Evolutionary conservation across 2,329 filamentous ascomycete genomes (phyloP).

Genomic region (Penicillium sp.): DNA sequence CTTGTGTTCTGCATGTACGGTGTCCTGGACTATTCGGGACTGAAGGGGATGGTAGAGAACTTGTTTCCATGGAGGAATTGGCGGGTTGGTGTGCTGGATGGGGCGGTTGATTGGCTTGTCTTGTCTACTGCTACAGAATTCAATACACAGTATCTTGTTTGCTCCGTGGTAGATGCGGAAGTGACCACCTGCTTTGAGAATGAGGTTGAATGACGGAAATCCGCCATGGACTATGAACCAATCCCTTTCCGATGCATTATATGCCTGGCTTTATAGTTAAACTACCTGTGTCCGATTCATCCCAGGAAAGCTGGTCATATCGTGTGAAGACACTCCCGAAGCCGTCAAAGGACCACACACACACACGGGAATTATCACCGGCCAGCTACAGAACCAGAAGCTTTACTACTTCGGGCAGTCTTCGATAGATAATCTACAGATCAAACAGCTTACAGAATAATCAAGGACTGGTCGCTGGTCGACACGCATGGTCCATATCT

Average conservation of each 20-base stretch:
- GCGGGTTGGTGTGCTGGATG: conserved; percentile 63
- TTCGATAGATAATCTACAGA: not conserved
- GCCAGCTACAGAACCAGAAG: not conserved
- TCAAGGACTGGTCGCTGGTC: not conserved
- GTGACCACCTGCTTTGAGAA: not conserved
- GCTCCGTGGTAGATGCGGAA: not conserved
- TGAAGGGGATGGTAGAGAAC: conserved; percentile 52
- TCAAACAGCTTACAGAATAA: no score
- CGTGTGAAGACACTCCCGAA: not conserved
- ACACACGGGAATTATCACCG: not conserved
- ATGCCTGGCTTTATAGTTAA: no score
- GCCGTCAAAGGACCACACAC: no score
- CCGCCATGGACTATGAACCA: no score
- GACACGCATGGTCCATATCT: not conserved
- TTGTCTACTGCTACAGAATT: no score
- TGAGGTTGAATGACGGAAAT: no score
- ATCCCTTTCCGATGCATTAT: no score
- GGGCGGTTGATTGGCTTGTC: conserved; percentile 31
- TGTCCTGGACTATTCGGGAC: conserved; percentile 57
- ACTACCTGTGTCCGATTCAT: not conserved
- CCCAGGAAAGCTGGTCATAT: not conserved
- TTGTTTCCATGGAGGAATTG: conserved; percentile 61
- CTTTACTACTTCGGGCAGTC: not conserved
- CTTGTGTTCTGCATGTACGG: conserved; percentile 69
- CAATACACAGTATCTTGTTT: not conserved